Base-by-base conservation (phyloP, 2,329 filamentous ascomycete species). In the Amylocarpus encephaloides region DNA sequence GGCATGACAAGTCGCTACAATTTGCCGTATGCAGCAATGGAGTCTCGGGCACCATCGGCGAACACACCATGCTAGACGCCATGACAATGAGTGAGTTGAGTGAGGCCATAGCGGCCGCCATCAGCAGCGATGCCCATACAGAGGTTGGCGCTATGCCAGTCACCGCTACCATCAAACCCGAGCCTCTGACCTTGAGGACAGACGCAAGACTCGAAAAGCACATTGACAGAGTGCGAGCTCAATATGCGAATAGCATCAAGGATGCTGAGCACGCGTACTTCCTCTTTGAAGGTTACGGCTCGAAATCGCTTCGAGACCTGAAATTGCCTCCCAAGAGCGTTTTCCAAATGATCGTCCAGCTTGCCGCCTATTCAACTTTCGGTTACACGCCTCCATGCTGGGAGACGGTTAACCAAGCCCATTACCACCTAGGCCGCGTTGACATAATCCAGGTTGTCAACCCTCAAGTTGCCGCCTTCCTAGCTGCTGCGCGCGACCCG, bases 21-120 rank as follows among this genome's bases (percentile, higher is more conserved):
- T 64, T 63, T 43, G 43, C 52, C 13, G 51, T 64, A n/a, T 61
- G 57, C 41, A 48, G 40, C n/a, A 63, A 64, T 48, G 62, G 62
- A 6, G 49, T 54, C 13, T 63, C 60, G 1, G 60, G 49, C 7
- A 53, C 47, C 22, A 54, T 62, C 30, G 49, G 48, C 33, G 62
- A 64, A 26, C 62, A 64, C 48, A 47, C 57, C 12, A 56, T 56
- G 52, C 50, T 64, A 19, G 62, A 64, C 43, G 54, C 36, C 16
- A 22, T 34, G 10, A 52, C 52, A 2, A 33, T 59, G 3, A 30
- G 22, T 32, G 48, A 47, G 29, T 35, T 61, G 9, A 53, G 57
- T 33, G 42, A 51, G n/a, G 50, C 42, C 41, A 50, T 62, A 15
- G 18, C 18, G 4, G 19, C 35, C 16, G 46, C 39, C 5, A 42